phyloP scores from a whole-genome alignment of 306 rosid species.

The Rubus idaeus region DNA sequence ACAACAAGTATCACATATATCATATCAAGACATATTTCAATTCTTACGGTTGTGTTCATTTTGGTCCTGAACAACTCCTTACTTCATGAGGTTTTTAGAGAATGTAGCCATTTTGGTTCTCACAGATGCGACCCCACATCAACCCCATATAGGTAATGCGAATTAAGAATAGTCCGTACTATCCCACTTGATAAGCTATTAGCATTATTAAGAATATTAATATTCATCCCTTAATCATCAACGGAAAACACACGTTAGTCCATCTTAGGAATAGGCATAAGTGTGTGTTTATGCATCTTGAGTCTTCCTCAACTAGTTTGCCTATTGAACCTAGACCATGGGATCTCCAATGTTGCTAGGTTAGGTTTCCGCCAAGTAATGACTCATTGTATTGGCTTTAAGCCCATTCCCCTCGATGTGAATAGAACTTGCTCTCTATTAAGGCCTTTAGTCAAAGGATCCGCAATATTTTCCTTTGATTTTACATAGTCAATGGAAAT shows the following conservation, averaged over 20 bases:
- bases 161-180: neutral
- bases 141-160: neutral
- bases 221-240: neutral
- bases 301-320: neutral
- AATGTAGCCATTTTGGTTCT: neutral
- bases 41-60: too few species aligned
- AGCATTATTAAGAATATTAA: neutral
- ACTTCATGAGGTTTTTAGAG: neutral
- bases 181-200: neutral
- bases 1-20: neutral
- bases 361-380: neutral
- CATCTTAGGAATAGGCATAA: neutral
- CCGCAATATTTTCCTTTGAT: neutral
- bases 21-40: neutral
- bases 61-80: neutral
- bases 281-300: neutral
- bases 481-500: neutral
- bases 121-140: constrained; percentile 3
- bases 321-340: constrained; percentile 10
- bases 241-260: neutral
- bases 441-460: constrained; percentile 13
- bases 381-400: neutral
- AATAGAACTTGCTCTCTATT: neutral
- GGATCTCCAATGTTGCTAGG: neutral
- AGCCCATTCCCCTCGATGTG: constrained; percentile 7